Base-by-base conservation (phyloP, 805 yeast genomes). In the Wickerhamomyces bisporus region DNA sequence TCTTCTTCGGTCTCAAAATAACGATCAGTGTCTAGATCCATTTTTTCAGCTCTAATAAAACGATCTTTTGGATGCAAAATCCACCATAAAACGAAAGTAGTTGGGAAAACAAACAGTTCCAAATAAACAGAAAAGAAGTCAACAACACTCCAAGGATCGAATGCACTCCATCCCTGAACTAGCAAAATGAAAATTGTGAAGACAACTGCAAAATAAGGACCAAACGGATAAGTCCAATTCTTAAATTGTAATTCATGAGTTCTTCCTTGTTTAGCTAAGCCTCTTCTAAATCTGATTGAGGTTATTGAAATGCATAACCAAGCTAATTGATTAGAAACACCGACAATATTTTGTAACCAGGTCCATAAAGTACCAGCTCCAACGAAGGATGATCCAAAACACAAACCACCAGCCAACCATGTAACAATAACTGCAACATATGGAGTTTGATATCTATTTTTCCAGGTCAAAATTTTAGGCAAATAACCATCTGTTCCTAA, bases 361-460 rank as follows among this genome's bases (percentile, higher is more conserved):
- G 63, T 45, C 77, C 78, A 73, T 28, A 73, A 57, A n/a, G 62
- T 60, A 31, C 77, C 78, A 1, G 76, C 70, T 17, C 75, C 74
- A 39, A 72, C 65, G 46, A 72, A 73, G 1, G 79, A 73, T 4
- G 80, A 70, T 2, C 77, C 83, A 49, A 78, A 78, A 52, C 80
- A 75, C 32, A 76, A 58, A 0, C 79, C 81, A 30, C 81, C 76
- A 24, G 69, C 61, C 4, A 69, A 49, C 73, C 78, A 74, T 19
- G 82, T 76, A 23, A 66, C 50, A 2, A 64, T 32, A 1, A 73
- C 76, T 0, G 75, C 73, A 15, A 72, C 71, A 44, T 70, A 71
- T 14, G 79, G 79, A 14, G 67, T 64, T 38, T 67, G 60, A 49
- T 53, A 68, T 17, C 74, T 52, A 45, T 70, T 72, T 14, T 60